A percentile compares a stretch with the other conserved stretches of the same genome.
Evolutionary conservation across 495 filamentous ascomycete species (phyloP).

Genomic region (Xylaria cubensis): DNA sequence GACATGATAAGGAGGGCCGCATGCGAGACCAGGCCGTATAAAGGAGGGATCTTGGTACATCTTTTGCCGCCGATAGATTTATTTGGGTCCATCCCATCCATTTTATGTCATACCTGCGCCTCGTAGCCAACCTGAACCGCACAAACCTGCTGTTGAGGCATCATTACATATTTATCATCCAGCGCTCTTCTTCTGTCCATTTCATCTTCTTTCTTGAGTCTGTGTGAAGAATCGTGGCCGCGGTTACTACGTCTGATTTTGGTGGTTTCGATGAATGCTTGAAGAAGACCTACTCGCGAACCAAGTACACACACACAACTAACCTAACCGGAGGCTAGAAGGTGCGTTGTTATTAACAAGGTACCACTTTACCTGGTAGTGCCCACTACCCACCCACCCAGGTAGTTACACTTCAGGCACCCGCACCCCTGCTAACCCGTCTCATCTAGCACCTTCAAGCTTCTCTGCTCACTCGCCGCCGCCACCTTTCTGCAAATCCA

Average conservation of each 20-base stretch:
- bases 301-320: not conserved
- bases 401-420: constrained; percentile 17
- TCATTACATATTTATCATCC: not conserved
- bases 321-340: not conserved
- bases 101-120: constrained; percentile 25
- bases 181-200: not conserved
- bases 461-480: constrained; percentile 14
- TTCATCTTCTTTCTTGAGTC: not conserved
- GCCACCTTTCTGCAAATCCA: constrained; percentile 18
- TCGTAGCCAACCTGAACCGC: constrained; percentile 23
- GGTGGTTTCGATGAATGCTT: not conserved
- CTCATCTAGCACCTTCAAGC: constrained; percentile 11
- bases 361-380: not conserved
- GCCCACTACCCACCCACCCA: not conserved
- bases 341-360: constrained; percentile 8
- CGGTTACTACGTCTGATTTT: not conserved
- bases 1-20: constrained; percentile 24
- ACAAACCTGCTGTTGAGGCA: constrained; percentile 15
- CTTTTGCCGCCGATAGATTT: constrained; percentile 25
- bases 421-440: constrained; percentile 16
- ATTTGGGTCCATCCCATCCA: constrained; percentile 22
- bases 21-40: constrained; percentile 19
- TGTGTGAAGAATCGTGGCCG: not conserved
- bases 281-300: not conserved
- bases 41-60: constrained; percentile 26